A percentile compares a stretch with the other conserved stretches of the same genome.
Conservation (phyloP, 2,329 filamentous ascomycete genomes). For the Colletotrichum limetticola region DNA sequence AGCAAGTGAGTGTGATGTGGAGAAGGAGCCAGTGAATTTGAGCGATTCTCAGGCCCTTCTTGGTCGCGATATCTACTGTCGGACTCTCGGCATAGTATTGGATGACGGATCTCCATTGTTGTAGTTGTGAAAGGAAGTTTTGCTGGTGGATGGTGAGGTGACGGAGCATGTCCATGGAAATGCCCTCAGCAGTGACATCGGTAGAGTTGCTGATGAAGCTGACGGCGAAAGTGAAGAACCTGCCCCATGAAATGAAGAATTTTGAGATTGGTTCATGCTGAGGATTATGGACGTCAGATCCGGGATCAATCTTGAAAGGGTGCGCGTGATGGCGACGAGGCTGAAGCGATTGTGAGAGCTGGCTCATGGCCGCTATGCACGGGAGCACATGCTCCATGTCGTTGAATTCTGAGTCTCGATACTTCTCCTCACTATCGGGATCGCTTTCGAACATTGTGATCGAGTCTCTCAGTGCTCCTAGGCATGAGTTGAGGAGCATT, state of each 20-base stretch:
- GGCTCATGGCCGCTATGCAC: constrained; percentile 35
- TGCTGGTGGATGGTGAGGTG: constrained; percentile 12
- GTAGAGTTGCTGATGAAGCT: constrained; percentile 19
- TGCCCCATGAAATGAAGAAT: constrained; percentile 28
- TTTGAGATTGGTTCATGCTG: constrained; percentile 11
- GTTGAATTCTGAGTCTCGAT: constrained; percentile 15
- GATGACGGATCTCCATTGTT: constrained; percentile 7
- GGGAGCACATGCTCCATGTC: constrained; percentile 36
- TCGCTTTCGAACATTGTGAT: constrained; percentile 11
- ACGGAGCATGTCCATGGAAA: neutral
- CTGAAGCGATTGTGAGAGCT: constrained; percentile 25
- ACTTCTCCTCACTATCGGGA: neutral
- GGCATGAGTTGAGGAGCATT: constrained; percentile 25
- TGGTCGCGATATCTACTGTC: neutral
- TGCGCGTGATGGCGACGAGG: constrained; percentile 14
- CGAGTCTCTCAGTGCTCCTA: constrained; percentile 19
- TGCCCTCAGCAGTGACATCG: neutral
- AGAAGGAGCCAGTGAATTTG: constrained; percentile 28
- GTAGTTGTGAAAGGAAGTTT: constrained; percentile 15
- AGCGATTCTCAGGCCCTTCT: constrained; percentile 25
- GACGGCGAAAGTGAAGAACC: constrained; percentile 30
- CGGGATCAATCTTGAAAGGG: constrained; percentile 27
- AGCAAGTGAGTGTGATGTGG: constrained; percentile 19
- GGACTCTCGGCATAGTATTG: constrained; percentile 7
- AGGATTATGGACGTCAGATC: constrained; percentile 9